phyloP scores from a whole-genome alignment of 495 filamentous ascomycete genomes.

The Aspergillus mulundensis region DNA sequence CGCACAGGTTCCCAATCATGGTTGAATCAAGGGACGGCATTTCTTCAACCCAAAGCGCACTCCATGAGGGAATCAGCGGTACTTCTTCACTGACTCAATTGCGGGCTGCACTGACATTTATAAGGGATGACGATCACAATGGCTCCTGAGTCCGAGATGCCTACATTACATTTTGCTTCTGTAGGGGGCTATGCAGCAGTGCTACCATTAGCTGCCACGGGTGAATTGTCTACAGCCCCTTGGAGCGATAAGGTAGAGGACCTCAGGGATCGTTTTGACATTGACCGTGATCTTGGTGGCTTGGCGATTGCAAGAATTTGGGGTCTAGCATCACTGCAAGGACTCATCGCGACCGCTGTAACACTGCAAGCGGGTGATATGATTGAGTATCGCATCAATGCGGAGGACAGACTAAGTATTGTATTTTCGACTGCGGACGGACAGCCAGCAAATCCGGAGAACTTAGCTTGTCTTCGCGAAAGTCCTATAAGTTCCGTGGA shows the following conservation, averaged over 20 bases:
- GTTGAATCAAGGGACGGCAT: slow-evolving; percentile 3
- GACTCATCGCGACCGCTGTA: slow-evolving; percentile 37
- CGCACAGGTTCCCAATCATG: slow-evolving; percentile 22
- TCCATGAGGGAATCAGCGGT: slow-evolving; percentile 35
- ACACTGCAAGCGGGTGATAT: slow-evolving; percentile 50
- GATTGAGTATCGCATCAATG: slow-evolving; percentile 45
- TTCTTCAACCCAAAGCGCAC: slow-evolving; percentile 6
- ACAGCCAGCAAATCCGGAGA: neutral
- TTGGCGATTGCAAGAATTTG: slow-evolving; percentile 42
- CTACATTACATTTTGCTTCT: slow-evolving; percentile 30
- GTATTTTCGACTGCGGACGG: slow-evolving; percentile 26
- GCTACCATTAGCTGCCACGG: slow-evolving; percentile 8
- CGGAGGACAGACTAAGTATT: slow-evolving; percentile 37
- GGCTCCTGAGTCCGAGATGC: slow-evolving; percentile 13
- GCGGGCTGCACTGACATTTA: slow-evolving; percentile 7
- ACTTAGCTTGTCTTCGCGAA: slow-evolving; percentile 13
- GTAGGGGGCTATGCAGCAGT: slow-evolving; percentile 22
- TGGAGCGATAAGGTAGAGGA: slow-evolving; percentile 35
- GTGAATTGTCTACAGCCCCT: slow-evolving; percentile 8
- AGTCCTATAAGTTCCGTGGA: slow-evolving; percentile 4
- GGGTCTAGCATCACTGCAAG: slow-evolving; percentile 44
- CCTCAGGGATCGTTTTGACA: slow-evolving; percentile 39
- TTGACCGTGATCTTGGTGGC: slow-evolving; percentile 43
- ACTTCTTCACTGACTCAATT: neutral
- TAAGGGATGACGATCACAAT: slow-evolving; percentile 27